Evolutionary conservation across 2,329 filamentous ascomycete species (phyloP).

Genomic region (Penicillium sp.): DNA sequence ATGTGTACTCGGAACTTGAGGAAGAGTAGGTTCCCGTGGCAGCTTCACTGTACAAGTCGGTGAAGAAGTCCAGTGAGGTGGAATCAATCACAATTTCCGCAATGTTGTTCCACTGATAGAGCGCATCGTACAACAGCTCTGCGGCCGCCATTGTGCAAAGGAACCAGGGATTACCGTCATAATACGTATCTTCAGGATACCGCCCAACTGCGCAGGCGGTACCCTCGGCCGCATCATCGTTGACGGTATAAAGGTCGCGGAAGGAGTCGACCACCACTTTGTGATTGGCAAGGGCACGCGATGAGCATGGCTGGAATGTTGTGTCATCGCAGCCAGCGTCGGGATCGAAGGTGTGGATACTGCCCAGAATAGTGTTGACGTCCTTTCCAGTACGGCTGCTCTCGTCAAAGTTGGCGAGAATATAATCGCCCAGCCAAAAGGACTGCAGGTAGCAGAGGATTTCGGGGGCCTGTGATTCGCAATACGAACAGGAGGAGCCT

Average conservation of each 20-base stretch:
- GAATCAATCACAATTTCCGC: conserved; percentile 32
- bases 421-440: conserved; percentile 68
- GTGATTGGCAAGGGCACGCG: conserved; percentile 69
- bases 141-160: conserved; percentile 74
- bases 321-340: conserved; percentile 34
- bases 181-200: conserved; percentile 73
- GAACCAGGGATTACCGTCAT: conserved; percentile 79
- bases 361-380: conserved; percentile 63
- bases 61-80: conserved; percentile 70
- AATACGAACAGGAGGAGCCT: conserved; percentile 61
- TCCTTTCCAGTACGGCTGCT: conserved; percentile 69
- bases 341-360: conserved; percentile 45
- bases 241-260: conserved; percentile 65
- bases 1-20: conserved; percentile 54
- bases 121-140: conserved; percentile 75
- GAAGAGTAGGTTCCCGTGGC: conserved; percentile 65
- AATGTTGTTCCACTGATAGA: conserved; percentile 66
- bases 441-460: conserved; percentile 72
- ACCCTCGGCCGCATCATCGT: conserved; percentile 28
- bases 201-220: conserved; percentile 54
- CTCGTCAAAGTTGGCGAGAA: conserved; percentile 64
- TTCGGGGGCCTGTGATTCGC: conserved; percentile 66
- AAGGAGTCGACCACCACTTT: conserved; percentile 76
- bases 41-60: conserved; percentile 60
- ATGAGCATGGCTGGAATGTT: conserved; percentile 78